Evolutionary conservation across 179 eudicot species (phyloP).

Genomic region (Spergularia azorica): DNA sequence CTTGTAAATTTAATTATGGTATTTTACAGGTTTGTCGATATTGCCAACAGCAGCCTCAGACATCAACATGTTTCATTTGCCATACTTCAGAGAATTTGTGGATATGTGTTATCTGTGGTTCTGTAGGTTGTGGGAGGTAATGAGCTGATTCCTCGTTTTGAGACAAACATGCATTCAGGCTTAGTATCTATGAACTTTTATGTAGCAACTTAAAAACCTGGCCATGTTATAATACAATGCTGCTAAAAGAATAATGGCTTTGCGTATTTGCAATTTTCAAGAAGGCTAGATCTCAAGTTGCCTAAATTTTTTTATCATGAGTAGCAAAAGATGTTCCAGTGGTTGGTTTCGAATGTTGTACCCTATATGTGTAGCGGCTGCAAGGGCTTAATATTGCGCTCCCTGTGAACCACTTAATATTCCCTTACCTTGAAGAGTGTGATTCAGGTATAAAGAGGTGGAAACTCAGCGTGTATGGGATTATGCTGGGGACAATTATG

Average conservation of each 20-base stretch:
- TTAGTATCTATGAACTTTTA: not conserved
- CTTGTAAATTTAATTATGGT: not conserved
- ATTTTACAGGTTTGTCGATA: slow-evolving; percentile 85
- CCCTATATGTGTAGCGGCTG: too few relatives aligned
- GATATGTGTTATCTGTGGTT: slow-evolving; percentile 95
- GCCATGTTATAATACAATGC: not conserved
- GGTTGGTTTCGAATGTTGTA: too few relatives aligned
- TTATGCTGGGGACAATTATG: slow-evolving; percentile 91
- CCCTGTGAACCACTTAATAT: not conserved
- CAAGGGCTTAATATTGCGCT: too few relatives aligned
- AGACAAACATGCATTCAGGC: not conserved
- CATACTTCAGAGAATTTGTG: slow-evolving; percentile 92
- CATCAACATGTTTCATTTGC: slow-evolving; percentile 81
- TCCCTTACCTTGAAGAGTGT: slow-evolving; percentile 25
- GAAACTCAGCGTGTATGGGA: slow-evolving; percentile 98
- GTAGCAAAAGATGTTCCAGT: too few relatives aligned
- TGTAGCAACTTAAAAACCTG: not conserved
- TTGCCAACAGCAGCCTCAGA: slow-evolving; percentile 97
- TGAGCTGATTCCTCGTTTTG: not conserved
- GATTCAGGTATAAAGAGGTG: slow-evolving; percentile 76
- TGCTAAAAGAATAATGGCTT: not conserved
- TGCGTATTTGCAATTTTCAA: not conserved
- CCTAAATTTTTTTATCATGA: slow-evolving; percentile 22
- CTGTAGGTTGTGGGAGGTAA: slow-evolving; percentile 97
- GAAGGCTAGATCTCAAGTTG: slow-evolving; percentile 15